These are phyloP conservation scores for Podila horticola DNA, from an alignment of 192 early-diverging fungal genomes.

Conservation along the genomic window DNA sequence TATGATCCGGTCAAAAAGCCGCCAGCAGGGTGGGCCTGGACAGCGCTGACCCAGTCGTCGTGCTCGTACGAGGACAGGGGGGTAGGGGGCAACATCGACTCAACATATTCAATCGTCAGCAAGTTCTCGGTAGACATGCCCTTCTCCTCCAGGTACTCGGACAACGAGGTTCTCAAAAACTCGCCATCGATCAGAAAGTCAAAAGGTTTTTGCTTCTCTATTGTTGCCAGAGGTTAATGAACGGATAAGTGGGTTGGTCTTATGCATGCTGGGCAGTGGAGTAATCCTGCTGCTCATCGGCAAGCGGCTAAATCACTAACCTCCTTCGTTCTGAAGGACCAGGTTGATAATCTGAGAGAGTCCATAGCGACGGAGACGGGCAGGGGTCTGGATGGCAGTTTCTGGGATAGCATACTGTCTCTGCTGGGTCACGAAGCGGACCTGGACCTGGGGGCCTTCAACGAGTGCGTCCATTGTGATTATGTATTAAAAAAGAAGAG, in stretches of 20 bases:
- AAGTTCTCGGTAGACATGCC: slow-evolving; percentile 83
- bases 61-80: slow-evolving; percentile 83
- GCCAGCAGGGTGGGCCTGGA: slow-evolving; percentile 56
- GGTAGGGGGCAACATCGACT: slow-evolving; percentile 88
- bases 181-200: slow-evolving; percentile 95
- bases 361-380: slow-evolving; percentile 85
- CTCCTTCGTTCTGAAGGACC: slow-evolving; percentile 68
- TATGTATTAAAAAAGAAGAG: slow-evolving; percentile 8
- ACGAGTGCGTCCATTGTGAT: slow-evolving; percentile 44
- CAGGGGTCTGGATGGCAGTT: slow-evolving; percentile 88
- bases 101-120: slow-evolving; percentile 91
- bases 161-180: slow-evolving; percentile 83
- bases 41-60: slow-evolving; percentile 95
- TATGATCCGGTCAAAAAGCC: slow-evolving; percentile 84
- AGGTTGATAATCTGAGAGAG: slow-evolving; percentile 96
- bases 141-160: slow-evolving; percentile 75
- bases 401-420: slow-evolving; percentile 80
- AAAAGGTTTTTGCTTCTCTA: slow-evolving; percentile 85
- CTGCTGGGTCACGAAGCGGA: slow-evolving; percentile 85
- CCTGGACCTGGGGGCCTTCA: slow-evolving; percentile 76
- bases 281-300: no score
- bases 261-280: no score
- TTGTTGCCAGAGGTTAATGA: background rate
- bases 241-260: background rate
- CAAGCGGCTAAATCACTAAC: slow-evolving; percentile 3